Evolutionary conservation across 2,329 filamentous ascomycete genomes (phyloP).

Genomic region (Cordyceps sp.): DNA sequence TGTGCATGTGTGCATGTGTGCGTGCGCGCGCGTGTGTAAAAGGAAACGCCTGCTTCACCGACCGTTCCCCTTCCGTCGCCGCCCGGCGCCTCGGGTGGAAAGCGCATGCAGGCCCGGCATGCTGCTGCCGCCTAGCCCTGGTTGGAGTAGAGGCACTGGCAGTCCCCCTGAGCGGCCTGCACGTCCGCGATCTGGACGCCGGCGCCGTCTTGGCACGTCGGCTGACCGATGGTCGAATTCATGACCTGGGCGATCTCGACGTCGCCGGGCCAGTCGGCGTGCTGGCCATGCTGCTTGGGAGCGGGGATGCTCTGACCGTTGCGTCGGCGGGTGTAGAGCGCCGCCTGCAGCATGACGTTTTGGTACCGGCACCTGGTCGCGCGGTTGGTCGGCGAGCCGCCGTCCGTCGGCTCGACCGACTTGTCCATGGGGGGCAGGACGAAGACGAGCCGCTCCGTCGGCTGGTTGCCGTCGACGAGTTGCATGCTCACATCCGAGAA

Average conservation of each 20-base stretch:
- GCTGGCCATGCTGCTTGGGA: not conserved
- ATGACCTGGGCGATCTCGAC: constrained; percentile 37
- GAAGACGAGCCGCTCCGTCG: constrained; percentile 41
- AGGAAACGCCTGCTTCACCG: too few species aligned
- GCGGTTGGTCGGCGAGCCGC: constrained; percentile 23
- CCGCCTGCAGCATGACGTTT: constrained; percentile 35
- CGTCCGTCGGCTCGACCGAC: constrained; percentile 28
- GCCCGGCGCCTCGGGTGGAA: too few species aligned
- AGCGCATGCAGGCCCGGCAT: too few species aligned
- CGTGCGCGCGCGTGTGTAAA: too few species aligned
- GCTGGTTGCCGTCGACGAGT: constrained; percentile 26
- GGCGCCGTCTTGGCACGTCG: constrained; percentile 30
- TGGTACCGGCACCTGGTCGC: constrained; percentile 41
- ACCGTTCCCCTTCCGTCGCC: too few species aligned
- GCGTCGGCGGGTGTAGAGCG: constrained; percentile 37
- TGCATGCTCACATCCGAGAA: constrained; percentile 36
- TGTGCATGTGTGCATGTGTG: too few species aligned
- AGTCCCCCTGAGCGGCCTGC: constrained; percentile 17
- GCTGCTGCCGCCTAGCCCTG: too few species aligned
- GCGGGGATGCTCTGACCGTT: constrained; percentile 6
- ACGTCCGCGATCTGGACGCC: constrained; percentile 20
- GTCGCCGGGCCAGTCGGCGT: constrained; percentile 36
- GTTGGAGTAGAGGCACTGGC: constrained; percentile 22
- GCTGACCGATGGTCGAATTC: constrained; percentile 21
- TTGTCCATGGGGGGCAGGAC: constrained; percentile 34